Evolutionary conservation across 1,284 basidiomycete genomes (phyloP).

Genomic region (Puccinia triticina): DNA sequence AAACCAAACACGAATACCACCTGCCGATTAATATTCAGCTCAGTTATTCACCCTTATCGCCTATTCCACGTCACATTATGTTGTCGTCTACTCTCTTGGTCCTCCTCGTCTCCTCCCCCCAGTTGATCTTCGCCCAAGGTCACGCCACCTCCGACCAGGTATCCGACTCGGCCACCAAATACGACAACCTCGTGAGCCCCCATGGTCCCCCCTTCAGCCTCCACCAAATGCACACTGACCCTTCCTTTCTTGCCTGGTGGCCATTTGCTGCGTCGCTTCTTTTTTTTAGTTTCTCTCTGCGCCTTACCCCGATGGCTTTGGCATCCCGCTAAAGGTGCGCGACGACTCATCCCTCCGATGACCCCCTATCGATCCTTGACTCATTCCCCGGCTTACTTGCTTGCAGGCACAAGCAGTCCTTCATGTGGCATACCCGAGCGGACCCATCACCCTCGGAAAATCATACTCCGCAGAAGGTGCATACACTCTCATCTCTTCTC

Average conservation of each 20-base stretch:
- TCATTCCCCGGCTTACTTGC: background rate
- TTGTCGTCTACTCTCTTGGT: background rate
- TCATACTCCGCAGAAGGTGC: slow-evolving; percentile 22
- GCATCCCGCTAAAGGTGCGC: slow-evolving; percentile 37
- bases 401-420: slow-evolving; percentile 20
- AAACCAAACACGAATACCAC: no score
- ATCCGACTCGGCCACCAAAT: background rate
- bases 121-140: background rate
- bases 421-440: slow-evolving; percentile 25
- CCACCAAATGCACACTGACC: no score
- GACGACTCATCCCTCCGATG: no score
- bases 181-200: slow-evolving; percentile 12
- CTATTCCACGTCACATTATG: background rate
- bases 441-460: background rate
- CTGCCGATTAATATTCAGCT: no score
- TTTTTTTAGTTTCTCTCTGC: slow-evolving; percentile 16
- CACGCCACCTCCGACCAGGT: background rate
- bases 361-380: no score
- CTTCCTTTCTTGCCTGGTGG: background rate
- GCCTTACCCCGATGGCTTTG: slow-evolving; percentile 44
- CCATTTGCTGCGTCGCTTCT: no score
- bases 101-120: background rate
- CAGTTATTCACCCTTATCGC: no score
- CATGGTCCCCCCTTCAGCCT: background rate
- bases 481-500: background rate